phyloP scores from a whole-genome alignment of 306 rosid genomes.

The Psophocarpus tetragonolobus region DNA sequence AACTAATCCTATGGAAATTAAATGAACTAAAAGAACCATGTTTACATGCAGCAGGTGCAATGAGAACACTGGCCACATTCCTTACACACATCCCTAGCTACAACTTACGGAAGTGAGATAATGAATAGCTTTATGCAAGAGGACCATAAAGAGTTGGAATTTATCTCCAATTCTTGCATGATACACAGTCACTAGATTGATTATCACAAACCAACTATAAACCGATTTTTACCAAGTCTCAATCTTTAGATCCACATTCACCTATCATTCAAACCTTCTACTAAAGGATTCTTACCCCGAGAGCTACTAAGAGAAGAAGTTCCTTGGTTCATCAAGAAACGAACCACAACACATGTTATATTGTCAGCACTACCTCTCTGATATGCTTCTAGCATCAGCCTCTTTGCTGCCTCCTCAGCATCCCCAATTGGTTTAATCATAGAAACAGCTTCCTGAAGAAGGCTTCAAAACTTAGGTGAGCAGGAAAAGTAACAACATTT shows the following conservation, averaged over 20 bases:
- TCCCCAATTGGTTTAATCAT: slow-evolving; percentile 80
- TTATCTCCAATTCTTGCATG: slow-evolving; percentile 36
- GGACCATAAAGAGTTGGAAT: slow-evolving; percentile 32
- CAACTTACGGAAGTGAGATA: slow-evolving; percentile 24
- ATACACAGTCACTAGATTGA: slow-evolving; percentile 37
- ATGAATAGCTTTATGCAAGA: slow-evolving; percentile 40
- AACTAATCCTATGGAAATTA: neutral
- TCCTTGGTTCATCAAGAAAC: slow-evolving; percentile 72
- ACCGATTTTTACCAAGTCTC: slow-evolving; percentile 34
- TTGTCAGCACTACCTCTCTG: slow-evolving; percentile 96
- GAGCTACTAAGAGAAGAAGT: slow-evolving; percentile 48
- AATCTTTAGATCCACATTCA: slow-evolving; percentile 25
- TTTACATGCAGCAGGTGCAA: slow-evolving; percentile 41
- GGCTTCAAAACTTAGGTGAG: neutral
- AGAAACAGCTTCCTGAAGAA: slow-evolving; percentile 80
- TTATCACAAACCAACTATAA: slow-evolving; percentile 26
- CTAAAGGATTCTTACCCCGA: neutral
- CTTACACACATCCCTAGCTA: slow-evolving; percentile 45
- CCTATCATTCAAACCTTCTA: neutral
- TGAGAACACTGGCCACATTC: slow-evolving; percentile 27
- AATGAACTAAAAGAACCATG: slow-evolving; percentile 14
- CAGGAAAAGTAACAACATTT: neutral
- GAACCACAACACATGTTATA: slow-evolving; percentile 89
- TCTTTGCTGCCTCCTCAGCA: slow-evolving; percentile 89
- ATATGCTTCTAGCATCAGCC: slow-evolving; percentile 81